phyloP scores from a whole-genome alignment of 2,329 filamentous ascomycete species.

The Microcyclospora pomicola region DNA sequence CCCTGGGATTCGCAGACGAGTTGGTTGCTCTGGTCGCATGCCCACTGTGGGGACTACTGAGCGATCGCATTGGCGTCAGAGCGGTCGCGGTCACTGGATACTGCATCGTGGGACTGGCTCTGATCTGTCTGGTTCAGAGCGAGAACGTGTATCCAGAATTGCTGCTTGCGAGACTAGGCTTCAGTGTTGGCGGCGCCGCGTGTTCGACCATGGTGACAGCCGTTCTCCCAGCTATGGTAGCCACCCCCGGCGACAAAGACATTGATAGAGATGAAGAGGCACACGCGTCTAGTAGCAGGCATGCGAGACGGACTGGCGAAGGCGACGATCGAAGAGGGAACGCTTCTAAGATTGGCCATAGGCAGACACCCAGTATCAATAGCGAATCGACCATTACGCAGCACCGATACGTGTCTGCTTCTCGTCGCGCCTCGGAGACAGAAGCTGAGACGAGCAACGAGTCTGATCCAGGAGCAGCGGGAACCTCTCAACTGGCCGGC shows the following conservation, averaged over 20 bases:
- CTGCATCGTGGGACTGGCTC: conserved; percentile 58
- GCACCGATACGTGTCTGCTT: conserved; percentile 29
- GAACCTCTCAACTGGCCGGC: conserved; percentile 53
- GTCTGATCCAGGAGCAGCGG: conserved; percentile 4
- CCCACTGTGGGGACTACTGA: conserved; percentile 64
- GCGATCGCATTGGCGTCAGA: conserved; percentile 63
- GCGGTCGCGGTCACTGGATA: conserved; percentile 58
- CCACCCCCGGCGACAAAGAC: conserved; percentile 4
- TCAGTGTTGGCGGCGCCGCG: conserved; percentile 84
- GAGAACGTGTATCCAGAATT: conserved; percentile 79
- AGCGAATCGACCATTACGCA: conserved; percentile 66
- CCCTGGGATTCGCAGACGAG: conserved; percentile 74
- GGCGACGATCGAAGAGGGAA: conserved; percentile 15
- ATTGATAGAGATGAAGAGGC: conserved; percentile 8
- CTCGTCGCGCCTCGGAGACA: conserved; percentile 6
- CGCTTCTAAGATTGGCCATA: conserved; percentile 36
- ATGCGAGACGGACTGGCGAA: conserved; percentile 6
- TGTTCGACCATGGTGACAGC: conserved; percentile 90
- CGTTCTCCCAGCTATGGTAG: conserved; percentile 57
- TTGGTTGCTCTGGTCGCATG: conserved; percentile 68
- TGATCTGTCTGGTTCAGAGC: conserved; percentile 74
- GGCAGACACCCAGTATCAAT: conserved; percentile 52
- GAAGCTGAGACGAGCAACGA: conserved; percentile 1
- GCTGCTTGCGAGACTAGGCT: conserved; percentile 68
- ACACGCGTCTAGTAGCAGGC: conserved; percentile 4